Percentiles rank a stretch among this genome's conserved stretches.
These are phyloP conservation scores for Cyclotella cryptica DNA, from an alignment of 108 stramenopile genomes.

Conservation along the genomic window DNA sequence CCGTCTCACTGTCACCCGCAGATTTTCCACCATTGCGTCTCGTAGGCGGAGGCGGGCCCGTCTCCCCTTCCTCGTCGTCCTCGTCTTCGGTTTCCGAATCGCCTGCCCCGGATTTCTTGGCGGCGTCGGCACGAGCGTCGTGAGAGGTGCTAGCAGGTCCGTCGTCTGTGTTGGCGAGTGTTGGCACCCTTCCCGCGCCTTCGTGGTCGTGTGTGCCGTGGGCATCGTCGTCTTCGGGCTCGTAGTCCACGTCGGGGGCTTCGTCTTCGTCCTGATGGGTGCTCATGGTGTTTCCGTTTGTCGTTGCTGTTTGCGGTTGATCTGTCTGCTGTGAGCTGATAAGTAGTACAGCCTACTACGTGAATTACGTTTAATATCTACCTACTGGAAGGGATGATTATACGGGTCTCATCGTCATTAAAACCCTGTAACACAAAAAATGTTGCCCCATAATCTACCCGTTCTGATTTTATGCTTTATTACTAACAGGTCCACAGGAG, in stretches of 20 bases:
- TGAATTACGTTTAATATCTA: no score
- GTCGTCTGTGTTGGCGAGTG: not conserved
- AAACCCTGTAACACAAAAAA: no score
- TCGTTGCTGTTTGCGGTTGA: no score
- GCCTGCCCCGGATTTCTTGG: conserved; percentile 13
- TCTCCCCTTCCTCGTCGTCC: conserved; percentile 20
- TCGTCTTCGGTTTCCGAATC: conserved; percentile 45
- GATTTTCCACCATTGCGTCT: not conserved
- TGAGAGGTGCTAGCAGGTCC: not conserved
- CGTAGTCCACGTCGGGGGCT: conserved; percentile 57
- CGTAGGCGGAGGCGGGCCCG: conserved; percentile 16
- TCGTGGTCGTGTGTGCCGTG: not conserved
- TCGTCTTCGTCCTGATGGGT: conserved; percentile 13
- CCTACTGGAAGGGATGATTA: no score
- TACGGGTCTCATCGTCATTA: no score
- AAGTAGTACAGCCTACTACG: no score
- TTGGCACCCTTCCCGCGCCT: no score
- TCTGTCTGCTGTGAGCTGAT: no score
- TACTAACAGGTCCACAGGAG: no score
- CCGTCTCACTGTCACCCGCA: not conserved
- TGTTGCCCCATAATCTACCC: no score
- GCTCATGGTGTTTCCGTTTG: not conserved
- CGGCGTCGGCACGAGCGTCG: not conserved
- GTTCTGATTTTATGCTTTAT: no score
- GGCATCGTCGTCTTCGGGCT: conserved; percentile 34